Percentiles rank a stretch among this genome's conserved stretches.
phyloP scores from a whole-genome alignment of 495 filamentous ascomycete species.

The Hypoxylon intermedium region DNA sequence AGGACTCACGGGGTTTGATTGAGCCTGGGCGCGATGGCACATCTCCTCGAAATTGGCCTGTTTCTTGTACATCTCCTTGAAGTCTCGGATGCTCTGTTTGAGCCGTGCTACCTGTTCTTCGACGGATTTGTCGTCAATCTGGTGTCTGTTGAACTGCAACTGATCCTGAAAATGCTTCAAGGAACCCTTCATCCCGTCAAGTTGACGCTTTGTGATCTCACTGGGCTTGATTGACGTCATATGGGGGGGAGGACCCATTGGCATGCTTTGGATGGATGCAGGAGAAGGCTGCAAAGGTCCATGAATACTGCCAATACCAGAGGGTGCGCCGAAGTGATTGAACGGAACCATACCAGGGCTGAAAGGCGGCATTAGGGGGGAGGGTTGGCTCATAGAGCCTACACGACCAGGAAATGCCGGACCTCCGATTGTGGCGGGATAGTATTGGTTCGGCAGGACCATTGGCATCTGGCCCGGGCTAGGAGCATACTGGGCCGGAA shows the following conservation, averaged over 20 bases:
- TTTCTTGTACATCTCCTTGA: conserved; percentile 46
- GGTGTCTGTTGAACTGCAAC: conserved; percentile 56
- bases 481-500: conserved; percentile 44
- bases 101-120: conserved; percentile 42
- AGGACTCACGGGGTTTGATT: conserved; percentile 9
- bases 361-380: too few species aligned
- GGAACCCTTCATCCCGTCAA: conserved; percentile 41
- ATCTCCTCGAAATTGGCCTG: conserved; percentile 48
- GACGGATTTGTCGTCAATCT: conserved; percentile 57
- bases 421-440: too few species aligned
- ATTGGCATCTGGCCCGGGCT: conserved; percentile 21
- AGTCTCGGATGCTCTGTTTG: conserved; percentile 45
- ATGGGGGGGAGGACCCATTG: conserved; percentile 36
- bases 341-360: too few species aligned
- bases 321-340: too few species aligned
- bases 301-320: not conserved
- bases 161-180: conserved; percentile 57
- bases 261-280: conserved; percentile 1
- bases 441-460: conserved; percentile 23
- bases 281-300: conserved; percentile 13
- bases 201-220: conserved; percentile 57
- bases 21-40: conserved; percentile 35
- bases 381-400: conserved; percentile 11
- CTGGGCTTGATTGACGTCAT: conserved; percentile 56
- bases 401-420: conserved; percentile 14